These are phyloP conservation scores for Trichoderma cornu-damae DNA, from an alignment of 2,329 filamentous ascomycete genomes.

Conservation along the genomic window DNA sequence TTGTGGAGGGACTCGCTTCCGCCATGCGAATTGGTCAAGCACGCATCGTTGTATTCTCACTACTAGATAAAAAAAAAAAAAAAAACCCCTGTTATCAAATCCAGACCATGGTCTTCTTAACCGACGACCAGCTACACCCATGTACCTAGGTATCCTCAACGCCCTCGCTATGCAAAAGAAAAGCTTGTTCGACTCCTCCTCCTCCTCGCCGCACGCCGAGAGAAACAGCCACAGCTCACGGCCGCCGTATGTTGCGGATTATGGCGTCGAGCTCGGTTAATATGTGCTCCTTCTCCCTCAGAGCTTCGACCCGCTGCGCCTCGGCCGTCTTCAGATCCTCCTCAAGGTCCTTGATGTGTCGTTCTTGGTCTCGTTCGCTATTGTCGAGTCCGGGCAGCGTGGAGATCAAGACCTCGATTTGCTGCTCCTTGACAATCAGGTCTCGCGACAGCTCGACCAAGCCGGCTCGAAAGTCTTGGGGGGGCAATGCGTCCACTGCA, in stretches of 20 bases:
- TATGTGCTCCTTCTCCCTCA: conserved; percentile 59
- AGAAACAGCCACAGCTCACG: conserved; percentile 35
- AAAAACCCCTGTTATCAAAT: too few relatives aligned
- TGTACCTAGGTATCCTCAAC: conserved; percentile 23
- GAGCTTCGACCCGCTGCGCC: conserved; percentile 55
- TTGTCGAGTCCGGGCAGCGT: conserved; percentile 71
- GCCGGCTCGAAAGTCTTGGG: conserved; percentile 60
- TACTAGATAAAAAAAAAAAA: neutral
- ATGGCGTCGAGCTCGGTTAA: conserved; percentile 56
- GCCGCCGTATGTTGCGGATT: conserved; percentile 55
- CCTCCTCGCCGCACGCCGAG: neutral
- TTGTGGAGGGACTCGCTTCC: too few relatives aligned
- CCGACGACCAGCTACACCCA: neutral
- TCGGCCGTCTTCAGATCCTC: conserved; percentile 61
- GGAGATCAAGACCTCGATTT: conserved; percentile 73
- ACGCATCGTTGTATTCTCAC: neutral
- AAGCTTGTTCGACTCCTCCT: neutral
- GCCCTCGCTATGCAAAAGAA: conserved; percentile 28
- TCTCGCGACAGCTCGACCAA: conserved; percentile 71
- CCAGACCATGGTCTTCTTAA: neutral
- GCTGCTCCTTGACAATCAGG: conserved; percentile 73
- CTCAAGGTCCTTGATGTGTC: conserved; percentile 59
- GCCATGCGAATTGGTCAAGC: neutral
- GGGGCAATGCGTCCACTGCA: conserved; percentile 57
- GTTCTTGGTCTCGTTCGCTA: conserved; percentile 71